Conservation (phyloP, 768 basidiomycete genomes). For the Rubroboletus satanas region DNA sequence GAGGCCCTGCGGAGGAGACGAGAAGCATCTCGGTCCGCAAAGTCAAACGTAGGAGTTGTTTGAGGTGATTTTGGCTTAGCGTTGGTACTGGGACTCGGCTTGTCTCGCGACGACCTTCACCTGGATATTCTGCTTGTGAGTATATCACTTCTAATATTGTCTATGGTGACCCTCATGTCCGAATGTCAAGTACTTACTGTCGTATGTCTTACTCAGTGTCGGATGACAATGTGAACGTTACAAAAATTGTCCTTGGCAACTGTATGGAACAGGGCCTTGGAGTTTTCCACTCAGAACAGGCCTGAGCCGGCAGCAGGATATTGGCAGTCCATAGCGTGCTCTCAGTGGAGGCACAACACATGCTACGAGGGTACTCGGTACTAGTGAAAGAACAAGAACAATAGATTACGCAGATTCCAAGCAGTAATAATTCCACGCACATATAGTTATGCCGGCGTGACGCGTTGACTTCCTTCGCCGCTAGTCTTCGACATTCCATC, state of each 20-base stretch:
- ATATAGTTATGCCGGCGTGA: background rate
- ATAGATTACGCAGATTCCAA: background rate
- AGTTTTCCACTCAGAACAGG: background rate
- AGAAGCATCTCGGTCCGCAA: constrained; percentile 30
- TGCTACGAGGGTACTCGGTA: background rate
- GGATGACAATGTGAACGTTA: background rate
- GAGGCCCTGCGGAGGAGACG: constrained; percentile 53
- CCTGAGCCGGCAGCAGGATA: background rate
- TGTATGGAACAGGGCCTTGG: background rate
- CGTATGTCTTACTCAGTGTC: background rate
- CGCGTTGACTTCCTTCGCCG: background rate
- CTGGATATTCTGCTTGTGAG: background rate
- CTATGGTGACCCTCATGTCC: background rate
- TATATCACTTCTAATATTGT: background rate
- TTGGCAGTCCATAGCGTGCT: background rate
- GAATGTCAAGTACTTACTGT: background rate
- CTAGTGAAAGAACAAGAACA: background rate
- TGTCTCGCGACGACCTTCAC: background rate
- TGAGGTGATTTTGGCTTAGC: background rate
- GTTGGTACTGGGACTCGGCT: background rate
- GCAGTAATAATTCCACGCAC: too few species aligned
- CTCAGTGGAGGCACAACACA: background rate
- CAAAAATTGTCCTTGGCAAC: background rate
- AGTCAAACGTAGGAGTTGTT: constrained; percentile 15
- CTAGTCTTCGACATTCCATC: background rate